phyloP scores from a whole-genome alignment of 306 rosid genomes.

The Mucuna pruriens region DNA sequence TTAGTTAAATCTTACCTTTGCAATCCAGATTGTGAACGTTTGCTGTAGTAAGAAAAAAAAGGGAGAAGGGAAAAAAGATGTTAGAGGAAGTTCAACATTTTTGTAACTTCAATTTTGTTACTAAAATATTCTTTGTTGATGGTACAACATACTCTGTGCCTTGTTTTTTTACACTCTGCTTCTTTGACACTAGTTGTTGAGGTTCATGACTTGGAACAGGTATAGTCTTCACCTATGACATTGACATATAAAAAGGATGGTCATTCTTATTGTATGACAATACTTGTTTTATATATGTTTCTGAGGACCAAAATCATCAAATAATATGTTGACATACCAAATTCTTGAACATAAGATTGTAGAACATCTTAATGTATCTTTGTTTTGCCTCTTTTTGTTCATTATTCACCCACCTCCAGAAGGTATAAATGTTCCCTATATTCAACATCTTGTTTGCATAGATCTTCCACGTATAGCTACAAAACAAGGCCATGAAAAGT shows the following conservation, averaged over 20 bases:
- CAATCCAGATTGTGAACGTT: conserved; percentile 58
- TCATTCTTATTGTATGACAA: not conserved
- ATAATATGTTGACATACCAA: conserved; percentile 56
- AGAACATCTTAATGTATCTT: conserved; percentile 77
- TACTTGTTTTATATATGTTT: not conserved
- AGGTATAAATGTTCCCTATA: conserved; percentile 72
- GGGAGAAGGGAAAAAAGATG: not conserved
- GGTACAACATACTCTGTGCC: conserved; percentile 52
- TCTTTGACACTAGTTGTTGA: conserved; percentile 48
- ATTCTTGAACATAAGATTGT: conserved; percentile 69
- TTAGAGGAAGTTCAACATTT: conserved; percentile 34
- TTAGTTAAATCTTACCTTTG: conserved; percentile 55
- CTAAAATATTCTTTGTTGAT: not conserved
- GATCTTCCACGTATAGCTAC: conserved; percentile 91
- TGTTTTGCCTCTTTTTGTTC: conserved; percentile 75
- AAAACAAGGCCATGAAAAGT: conserved; percentile 34
- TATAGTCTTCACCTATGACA: conserved; percentile 64
- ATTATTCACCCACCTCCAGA: conserved; percentile 74
- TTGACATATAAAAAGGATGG: conserved; percentile 17
- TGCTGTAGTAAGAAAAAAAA: conserved; percentile 39
- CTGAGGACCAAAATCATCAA: not conserved
- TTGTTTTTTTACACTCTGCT: conserved; percentile 39
- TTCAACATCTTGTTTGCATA: conserved; percentile 80
- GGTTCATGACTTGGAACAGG: conserved; percentile 57
- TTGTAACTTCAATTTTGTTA: conserved; percentile 1